phyloP scores from a whole-genome alignment of 371 early-diverging fungal species.

The Mucor plumbeus region DNA sequence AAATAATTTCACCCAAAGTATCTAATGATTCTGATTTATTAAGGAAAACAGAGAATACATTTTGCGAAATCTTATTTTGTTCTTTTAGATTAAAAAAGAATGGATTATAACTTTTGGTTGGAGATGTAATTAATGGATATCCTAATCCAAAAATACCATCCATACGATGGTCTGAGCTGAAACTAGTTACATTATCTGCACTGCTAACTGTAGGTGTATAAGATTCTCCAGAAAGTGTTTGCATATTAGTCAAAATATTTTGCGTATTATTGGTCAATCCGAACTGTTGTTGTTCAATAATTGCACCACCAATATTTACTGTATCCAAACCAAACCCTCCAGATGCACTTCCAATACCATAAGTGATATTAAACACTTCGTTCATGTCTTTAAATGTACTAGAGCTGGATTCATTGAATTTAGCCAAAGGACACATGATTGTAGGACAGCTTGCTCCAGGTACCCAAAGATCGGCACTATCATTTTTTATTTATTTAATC shows the following conservation, averaged over 20 bases:
- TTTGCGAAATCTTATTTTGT: constrained; percentile 35
- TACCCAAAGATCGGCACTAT: constrained; percentile 50
- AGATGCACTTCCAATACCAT: constrained; percentile 43
- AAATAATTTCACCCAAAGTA: constrained; percentile 57
- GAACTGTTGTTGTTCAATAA: constrained; percentile 45
- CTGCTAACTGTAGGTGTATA: constrained; percentile 9
- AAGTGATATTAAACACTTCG: constrained; percentile 31
- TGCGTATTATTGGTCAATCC: constrained; percentile 26
- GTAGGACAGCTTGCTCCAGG: constrained; percentile 35
- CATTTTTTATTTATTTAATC: background rate
- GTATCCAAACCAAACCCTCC: constrained; percentile 41
- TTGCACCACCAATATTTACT: constrained; percentile 37
- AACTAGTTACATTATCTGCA: background rate
- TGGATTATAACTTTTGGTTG: constrained; percentile 38
- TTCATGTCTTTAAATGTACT: constrained; percentile 30
- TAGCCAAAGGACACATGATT: constrained; percentile 32
- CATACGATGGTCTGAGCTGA: constrained; percentile 8
- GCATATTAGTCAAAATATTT: constrained; percentile 28
- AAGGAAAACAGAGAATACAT: constrained; percentile 49
- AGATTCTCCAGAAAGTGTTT: background rate
- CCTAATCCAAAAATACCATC: constrained; percentile 56
- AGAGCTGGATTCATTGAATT: constrained; percentile 38
- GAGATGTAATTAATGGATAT: constrained; percentile 44
- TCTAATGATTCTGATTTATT: constrained; percentile 28
- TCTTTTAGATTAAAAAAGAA: constrained; percentile 48